phyloP scores from a whole-genome alignment of 2,329 filamentous ascomycete genomes.

The Penicillium polonicum region DNA sequence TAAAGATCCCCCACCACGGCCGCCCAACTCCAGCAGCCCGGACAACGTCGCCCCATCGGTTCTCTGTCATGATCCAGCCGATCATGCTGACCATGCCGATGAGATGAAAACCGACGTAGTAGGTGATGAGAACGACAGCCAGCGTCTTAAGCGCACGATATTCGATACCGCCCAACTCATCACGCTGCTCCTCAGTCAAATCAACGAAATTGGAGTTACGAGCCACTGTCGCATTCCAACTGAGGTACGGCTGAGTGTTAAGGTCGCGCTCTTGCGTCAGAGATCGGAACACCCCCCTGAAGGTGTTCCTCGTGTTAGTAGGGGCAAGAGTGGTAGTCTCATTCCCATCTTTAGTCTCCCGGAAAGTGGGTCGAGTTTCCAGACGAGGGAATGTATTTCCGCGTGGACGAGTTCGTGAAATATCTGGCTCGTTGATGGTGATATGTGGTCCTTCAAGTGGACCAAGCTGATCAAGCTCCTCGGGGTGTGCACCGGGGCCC shows the following conservation, averaged over 20 bases:
- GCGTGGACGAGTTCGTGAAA: constrained; percentile 35
- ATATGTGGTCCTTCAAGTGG: constrained; percentile 43
- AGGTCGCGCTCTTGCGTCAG: constrained; percentile 38
- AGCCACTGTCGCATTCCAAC: constrained; percentile 87
- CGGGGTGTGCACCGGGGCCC: constrained; percentile 8
- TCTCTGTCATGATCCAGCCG: constrained; percentile 72
- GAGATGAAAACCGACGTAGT: constrained; percentile 80
- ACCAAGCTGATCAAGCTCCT: constrained; percentile 24
- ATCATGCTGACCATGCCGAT: constrained; percentile 71
- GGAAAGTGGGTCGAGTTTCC: constrained; percentile 37
- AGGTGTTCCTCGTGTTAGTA: constrained; percentile 30
- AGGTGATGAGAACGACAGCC: constrained; percentile 71
- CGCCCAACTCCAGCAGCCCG: constrained; percentile 60
- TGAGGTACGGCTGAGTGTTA: constrained; percentile 79
- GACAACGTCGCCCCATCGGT: constrained; percentile 66
- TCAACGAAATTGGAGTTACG: constrained; percentile 92
- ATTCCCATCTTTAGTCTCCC: constrained; percentile 32
- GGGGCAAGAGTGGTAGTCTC: constrained; percentile 27
- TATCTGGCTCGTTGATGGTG: constrained; percentile 49
- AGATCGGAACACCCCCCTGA: constrained; percentile 36
- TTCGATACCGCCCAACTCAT: constrained; percentile 94
- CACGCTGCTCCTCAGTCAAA: constrained; percentile 82
- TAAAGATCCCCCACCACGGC: constrained; percentile 92
- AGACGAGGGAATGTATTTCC: constrained; percentile 41
- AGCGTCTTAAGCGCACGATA: constrained; percentile 89